Percentiles rank a stretch among this genome's conserved stretches.
Conservation (phyloP, 2,329 filamentous ascomycete genomes). For the Colletotrichum orbiculare region DNA sequence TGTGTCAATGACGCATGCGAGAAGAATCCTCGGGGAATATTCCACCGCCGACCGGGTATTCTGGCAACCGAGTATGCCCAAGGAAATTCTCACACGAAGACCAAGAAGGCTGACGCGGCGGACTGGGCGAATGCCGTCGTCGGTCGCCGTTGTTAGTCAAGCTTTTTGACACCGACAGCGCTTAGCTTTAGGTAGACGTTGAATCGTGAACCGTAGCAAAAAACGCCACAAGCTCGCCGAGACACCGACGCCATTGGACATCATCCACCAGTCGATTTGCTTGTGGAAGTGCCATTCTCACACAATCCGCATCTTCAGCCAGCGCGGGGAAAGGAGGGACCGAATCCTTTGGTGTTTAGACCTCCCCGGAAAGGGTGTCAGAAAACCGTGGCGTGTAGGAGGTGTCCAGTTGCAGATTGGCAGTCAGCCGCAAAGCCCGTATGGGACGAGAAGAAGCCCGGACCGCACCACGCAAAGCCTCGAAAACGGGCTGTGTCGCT, state of each 20-base stretch:
- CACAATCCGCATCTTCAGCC: slow-evolving; percentile 10
- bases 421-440: slow-evolving; percentile 8
- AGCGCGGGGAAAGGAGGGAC: slow-evolving; percentile 10
- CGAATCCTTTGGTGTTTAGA: slow-evolving; percentile 23
- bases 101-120: slow-evolving; percentile 6
- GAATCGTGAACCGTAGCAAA: background rate
- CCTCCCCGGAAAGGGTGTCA: slow-evolving; percentile 14
- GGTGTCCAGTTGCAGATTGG: slow-evolving; percentile 3
- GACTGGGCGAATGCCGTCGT: slow-evolving; percentile 15
- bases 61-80: slow-evolving; percentile 3
- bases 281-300: background rate
- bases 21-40: background rate
- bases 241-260: slow-evolving; percentile 8
- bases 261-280: background rate
- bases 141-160: slow-evolving; percentile 9
- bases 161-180: slow-evolving; percentile 4
- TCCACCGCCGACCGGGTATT: slow-evolving; percentile 16
- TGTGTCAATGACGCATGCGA: background rate
- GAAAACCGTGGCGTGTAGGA: slow-evolving; percentile 27
- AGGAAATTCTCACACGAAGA: background rate
- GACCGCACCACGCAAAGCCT: slow-evolving; percentile 18
- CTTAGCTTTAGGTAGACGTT: background rate
- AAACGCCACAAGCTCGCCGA: slow-evolving; percentile 14
- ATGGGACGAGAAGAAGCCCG: background rate
- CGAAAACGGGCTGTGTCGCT: slow-evolving; percentile 25